Evolutionary conservation across 148 eudicot genomes (phyloP).

Genomic region (Silene latifolia): DNA sequence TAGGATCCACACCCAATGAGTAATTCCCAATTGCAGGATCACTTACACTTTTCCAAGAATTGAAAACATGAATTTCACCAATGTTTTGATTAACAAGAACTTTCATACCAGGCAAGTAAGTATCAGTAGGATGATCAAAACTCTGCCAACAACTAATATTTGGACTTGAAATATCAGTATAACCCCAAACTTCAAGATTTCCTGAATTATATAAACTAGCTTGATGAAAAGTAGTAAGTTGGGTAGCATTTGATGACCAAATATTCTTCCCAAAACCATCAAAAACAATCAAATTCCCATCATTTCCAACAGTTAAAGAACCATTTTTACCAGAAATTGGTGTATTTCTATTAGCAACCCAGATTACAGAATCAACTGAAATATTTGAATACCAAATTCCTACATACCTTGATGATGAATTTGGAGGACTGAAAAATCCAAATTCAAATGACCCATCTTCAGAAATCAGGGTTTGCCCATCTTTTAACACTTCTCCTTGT

Average conservation of each 20-base stretch:
- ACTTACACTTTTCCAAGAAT: slow-evolving; percentile 46
- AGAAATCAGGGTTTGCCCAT: slow-evolving; percentile 49
- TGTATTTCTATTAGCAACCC: slow-evolving; percentile 71
- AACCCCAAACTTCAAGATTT: slow-evolving; percentile 27
- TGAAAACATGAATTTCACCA: slow-evolving; percentile 27
- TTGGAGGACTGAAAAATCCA: slow-evolving; percentile 69
- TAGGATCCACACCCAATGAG: slow-evolving; percentile 44
- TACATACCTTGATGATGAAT: slow-evolving; percentile 50
- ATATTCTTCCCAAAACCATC: slow-evolving; percentile 23
- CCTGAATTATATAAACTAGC: slow-evolving; percentile 38
- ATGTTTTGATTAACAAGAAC: slow-evolving; percentile 16
- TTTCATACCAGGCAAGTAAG: slow-evolving; percentile 52
- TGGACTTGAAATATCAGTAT: not conserved
- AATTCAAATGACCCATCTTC: slow-evolving; percentile 35
- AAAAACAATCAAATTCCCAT: slow-evolving; percentile 39
- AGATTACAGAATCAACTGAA: slow-evolving; percentile 32
- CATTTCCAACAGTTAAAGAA: slow-evolving; percentile 25
- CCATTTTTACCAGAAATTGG: slow-evolving; percentile 40
- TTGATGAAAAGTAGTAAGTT: slow-evolving; percentile 16
- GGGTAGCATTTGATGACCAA: slow-evolving; percentile 40
- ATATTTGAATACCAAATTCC: slow-evolving; percentile 54
- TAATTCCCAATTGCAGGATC: slow-evolving; percentile 58
- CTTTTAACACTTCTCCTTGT: slow-evolving; percentile 35
- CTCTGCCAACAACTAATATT: slow-evolving; percentile 47
- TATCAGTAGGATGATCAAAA: slow-evolving; percentile 56